Evolutionary conservation across 2,329 filamentous ascomycete genomes (phyloP).

Genomic region (Fusarium proliferatum): DNA sequence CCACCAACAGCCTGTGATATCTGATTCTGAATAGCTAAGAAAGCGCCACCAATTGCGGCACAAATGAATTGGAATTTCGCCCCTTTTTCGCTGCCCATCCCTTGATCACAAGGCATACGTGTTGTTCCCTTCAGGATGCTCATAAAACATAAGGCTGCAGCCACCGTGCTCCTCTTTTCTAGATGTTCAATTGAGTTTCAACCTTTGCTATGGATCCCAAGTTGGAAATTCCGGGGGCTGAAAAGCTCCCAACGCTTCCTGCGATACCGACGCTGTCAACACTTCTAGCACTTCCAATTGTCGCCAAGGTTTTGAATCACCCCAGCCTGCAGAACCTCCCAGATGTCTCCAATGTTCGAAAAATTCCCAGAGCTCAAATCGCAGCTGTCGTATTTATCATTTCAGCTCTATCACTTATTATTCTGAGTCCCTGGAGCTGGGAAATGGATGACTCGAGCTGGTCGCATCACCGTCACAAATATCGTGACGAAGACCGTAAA

Average conservation of each 20-base stretch:
- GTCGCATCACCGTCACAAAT: not conserved
- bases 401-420: not conserved
- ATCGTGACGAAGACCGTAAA: not conserved
- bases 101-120: not conserved
- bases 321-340: not conserved
- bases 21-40: not conserved
- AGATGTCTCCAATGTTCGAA: not conserved
- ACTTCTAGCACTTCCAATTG: not conserved
- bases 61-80: not conserved
- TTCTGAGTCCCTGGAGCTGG: not conserved
- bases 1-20: not conserved
- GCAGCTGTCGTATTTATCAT: not conserved
- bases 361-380: not conserved
- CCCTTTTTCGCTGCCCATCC: not conserved
- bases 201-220: not conserved
- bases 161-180: not conserved
- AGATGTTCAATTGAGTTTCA: rapidly evolving
- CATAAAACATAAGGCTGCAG: not conserved
- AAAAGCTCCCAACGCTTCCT: not conserved
- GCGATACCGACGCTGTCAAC: not conserved
- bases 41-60: not conserved
- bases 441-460: not conserved
- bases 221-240: not conserved
- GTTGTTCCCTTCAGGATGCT: not conserved
- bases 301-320: rapidly evolving